Percentiles rank a stretch among this genome's conserved stretches.
These are phyloP conservation scores for Inonotus obliquus DNA, from an alignment of 1,284 basidiomycete genomes.

Conservation along the genomic window DNA sequence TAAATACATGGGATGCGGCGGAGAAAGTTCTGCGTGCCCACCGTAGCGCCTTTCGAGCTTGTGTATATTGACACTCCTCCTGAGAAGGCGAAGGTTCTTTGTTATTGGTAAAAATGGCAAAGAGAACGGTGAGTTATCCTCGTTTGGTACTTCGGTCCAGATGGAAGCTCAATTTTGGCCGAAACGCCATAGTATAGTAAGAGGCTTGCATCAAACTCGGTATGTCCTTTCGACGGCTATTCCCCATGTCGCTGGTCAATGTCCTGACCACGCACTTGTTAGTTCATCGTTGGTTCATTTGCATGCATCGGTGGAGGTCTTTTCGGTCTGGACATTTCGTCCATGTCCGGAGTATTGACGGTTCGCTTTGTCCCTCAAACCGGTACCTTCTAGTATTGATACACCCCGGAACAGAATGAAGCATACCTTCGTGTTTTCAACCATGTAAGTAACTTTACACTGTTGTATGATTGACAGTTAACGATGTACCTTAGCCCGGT, in stretches of 20 bases:
- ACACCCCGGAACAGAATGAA: slow-evolving; percentile 40
- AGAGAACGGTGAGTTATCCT: too few relatives aligned
- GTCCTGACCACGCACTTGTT: background rate
- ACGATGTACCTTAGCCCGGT: slow-evolving; percentile 34
- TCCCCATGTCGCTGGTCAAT: background rate
- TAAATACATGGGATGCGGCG: too few relatives aligned
- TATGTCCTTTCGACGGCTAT: slow-evolving; percentile 8
- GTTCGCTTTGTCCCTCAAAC: slow-evolving; percentile 39
- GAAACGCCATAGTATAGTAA: slow-evolving; percentile 33
- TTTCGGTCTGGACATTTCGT: slow-evolving; percentile 76
- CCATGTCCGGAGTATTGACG: slow-evolving; percentile 74
- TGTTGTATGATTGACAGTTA: slow-evolving; percentile 2
- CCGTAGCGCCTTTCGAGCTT: too few relatives aligned
- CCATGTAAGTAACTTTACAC: slow-evolving; percentile 30
- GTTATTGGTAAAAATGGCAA: too few relatives aligned
- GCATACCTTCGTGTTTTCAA: slow-evolving; percentile 49
- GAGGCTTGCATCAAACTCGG: slow-evolving; percentile 35
- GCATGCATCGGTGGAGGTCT: slow-evolving; percentile 77
- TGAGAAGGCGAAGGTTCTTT: too few relatives aligned
- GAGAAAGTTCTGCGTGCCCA: too few relatives aligned
- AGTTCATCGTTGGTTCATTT: slow-evolving; percentile 68
- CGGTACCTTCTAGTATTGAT: background rate
- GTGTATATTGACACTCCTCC: too few relatives aligned
- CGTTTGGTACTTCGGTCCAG: too few relatives aligned
- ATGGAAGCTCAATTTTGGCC: background rate